Base-by-base conservation (phyloP, 1,139 yeast genomes). In the Zygoascus meyerae region DNA sequence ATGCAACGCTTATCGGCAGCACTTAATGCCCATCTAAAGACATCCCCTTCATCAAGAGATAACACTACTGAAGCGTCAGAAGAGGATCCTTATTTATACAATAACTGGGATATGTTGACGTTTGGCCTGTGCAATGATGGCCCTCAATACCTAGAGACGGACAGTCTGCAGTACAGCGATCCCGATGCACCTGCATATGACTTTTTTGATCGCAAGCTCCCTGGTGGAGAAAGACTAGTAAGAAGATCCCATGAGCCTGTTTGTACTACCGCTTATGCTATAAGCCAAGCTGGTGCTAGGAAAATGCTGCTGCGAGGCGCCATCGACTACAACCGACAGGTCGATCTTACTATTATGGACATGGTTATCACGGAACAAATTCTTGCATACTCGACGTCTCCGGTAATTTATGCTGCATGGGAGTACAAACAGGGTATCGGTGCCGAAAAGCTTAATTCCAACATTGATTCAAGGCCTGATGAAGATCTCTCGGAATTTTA, bases 231-330 rank as follows among this genome's bases (percentile, higher is more conserved):
- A 31, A 36, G 54, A 28, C 48, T 35, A n/a, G 34, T 51, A 7
- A 45, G 53, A 2, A 30, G 44, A 29, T 14, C 32, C 11, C 45
- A 45, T 5, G 43, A 36, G n/a, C 43, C 50, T 8, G 46, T 49
- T 12, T 53, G 57, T 38, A 48, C 55, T 9, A 52, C 52, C n/a
- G 57, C 50, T 10, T 54, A 54, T 36, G 57, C 52, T 1, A 34
- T 54, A 12, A 39, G 52, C 15, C 49, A 40, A 34, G 33, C 33
- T 6, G 57, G 57, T 3, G 57, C 57, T 2, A 29, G 40, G 7
- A 54, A 54, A 36, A 46, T 54, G 34, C 47, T 54, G 21, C 37
- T 51, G 14, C 42, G 54, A 11, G 43, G 43, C 11, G 44, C 51
- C 11, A 18, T 52, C n/a, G 53, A 54, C 32, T 45, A 49, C 39